Percentiles rank a stretch among this genome's conserved stretches.
Evolutionary conservation across 2,329 filamentous ascomycete genomes (phyloP).

Genomic region (Didymella arachidicola): DNA sequence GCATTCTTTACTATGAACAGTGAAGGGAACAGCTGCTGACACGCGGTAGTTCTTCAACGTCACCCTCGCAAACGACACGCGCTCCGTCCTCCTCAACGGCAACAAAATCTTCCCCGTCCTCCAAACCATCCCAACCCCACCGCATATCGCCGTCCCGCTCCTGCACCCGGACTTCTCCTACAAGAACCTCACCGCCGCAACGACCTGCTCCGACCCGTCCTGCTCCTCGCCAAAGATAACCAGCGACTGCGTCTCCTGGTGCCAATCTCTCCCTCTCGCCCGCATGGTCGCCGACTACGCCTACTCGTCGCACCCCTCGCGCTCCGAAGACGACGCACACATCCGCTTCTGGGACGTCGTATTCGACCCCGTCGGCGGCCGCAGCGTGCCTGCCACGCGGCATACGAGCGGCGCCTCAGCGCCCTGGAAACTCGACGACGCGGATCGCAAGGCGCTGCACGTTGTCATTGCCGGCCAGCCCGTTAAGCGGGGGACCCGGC

Average conservation of each 20-base stretch:
- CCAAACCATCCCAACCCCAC: slow-evolving; percentile 35
- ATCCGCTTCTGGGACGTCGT: slow-evolving; percentile 40
- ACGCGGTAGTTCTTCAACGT: slow-evolving; percentile 41
- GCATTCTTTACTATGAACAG: slow-evolving; percentile 1
- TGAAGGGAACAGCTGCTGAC: not conserved
- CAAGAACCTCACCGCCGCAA: slow-evolving; percentile 34
- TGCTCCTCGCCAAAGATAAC: slow-evolving; percentile 19
- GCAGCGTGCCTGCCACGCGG: slow-evolving; percentile 9
- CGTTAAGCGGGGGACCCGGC: slow-evolving; percentile 13
- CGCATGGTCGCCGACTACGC: slow-evolving; percentile 33
- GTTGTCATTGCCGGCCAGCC: slow-evolving; percentile 37
- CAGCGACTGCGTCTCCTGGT: slow-evolving; percentile 27
- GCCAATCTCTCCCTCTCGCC: slow-evolving; percentile 24
- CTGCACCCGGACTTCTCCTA: slow-evolving; percentile 35
- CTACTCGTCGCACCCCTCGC: slow-evolving; percentile 28
- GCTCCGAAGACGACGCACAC: slow-evolving; percentile 21
- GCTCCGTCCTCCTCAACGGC: slow-evolving; percentile 38
- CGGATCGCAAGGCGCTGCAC: slow-evolving; percentile 37
- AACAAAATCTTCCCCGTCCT: slow-evolving; percentile 37
- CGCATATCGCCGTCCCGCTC: slow-evolving; percentile 29
- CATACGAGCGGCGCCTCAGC: slow-evolving; percentile 5
- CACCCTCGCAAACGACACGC: slow-evolving; percentile 39
- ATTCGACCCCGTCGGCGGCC: slow-evolving; percentile 42
- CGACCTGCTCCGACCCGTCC: slow-evolving; percentile 31
- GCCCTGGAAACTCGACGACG: slow-evolving; percentile 31